Base-by-base conservation (phyloP, 768 basidiomycete species). In the Boletales sp. region DNA sequence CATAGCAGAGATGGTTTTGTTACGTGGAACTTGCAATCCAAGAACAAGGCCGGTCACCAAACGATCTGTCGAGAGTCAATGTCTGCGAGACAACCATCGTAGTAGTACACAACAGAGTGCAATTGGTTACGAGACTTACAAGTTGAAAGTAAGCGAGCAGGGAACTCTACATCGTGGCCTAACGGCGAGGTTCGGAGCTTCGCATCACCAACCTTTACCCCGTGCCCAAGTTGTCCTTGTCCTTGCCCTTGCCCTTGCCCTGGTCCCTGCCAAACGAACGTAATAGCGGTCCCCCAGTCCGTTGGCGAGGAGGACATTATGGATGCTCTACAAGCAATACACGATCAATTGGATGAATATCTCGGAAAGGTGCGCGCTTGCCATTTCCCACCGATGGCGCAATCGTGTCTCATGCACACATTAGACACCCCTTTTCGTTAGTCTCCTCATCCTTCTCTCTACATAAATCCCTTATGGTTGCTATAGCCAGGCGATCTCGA, bases 401-500 rank as follows among this genome's bases (percentile, higher is more conserved):
- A 58, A 67, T 67, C 60, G 43, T 67, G 56, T 64, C 67, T 67
- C 65, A 69, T 62, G 48, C 49, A n/a, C 31, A 17, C 25, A 13
- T 21, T 44, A 57, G 61, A 9, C 46, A 33, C 49, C 60, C 28
- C 45, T 51, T 56, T 64, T 56, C 49, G 65, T 62, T 19, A 39
- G 65, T 52, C 32, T 19, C 25, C 8, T 14, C 12, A 15, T 1
- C 12, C 44, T 4, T 5, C 12, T 43, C 34, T 21, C 18, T 51
- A 21, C 3, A 11, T 18, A 41, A n/a, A 38, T 4, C 19, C 2
- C 8, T 17, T 34, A 30, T 30, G n/a, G 14, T 33, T 44, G 33
- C 46, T 50, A 33, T 37, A 59, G 47, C 59, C 53, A 37, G 18
- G 3, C 3, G 48, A 52, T 12, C 57, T 67, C 3, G 58, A 57